Percentiles rank a stretch among this genome's conserved stretches.
Evolutionary conservation across 495 filamentous ascomycete genomes (phyloP).

Genomic region (Aspergillus asperescens): DNA sequence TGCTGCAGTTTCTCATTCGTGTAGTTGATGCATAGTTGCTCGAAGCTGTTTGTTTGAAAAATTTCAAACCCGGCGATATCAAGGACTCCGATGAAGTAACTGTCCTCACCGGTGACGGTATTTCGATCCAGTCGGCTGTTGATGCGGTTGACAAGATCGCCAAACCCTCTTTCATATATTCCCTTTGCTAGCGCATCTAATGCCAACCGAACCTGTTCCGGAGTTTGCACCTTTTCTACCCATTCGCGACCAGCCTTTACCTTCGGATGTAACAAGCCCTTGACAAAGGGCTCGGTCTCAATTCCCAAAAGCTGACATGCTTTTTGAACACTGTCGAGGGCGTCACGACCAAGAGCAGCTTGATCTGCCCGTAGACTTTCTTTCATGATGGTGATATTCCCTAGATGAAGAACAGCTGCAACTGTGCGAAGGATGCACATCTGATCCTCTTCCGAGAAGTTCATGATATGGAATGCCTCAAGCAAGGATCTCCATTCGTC

Average conservation of each 20-base stretch:
- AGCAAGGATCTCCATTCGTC: constrained; percentile 88
- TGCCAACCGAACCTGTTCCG: constrained; percentile 86
- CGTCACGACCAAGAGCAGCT: constrained; percentile 70
- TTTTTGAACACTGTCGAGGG: constrained; percentile 62
- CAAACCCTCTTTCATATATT: constrained; percentile 94
- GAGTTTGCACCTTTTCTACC: constrained; percentile 97
- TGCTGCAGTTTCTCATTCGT: constrained; percentile 99
- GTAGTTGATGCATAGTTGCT: constrained; percentile 99
- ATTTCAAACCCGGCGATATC: constrained; percentile 99
- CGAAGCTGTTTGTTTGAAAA: constrained; percentile 96
- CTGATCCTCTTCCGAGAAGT: constrained; percentile 84
- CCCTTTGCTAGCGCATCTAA: constrained; percentile 94
- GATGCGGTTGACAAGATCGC: constrained; percentile 85
- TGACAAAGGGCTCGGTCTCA: constrained; percentile 72
- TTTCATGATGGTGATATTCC: constrained; percentile 82
- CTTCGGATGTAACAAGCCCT: constrained; percentile 81
- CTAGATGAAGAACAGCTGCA: constrained; percentile 87
- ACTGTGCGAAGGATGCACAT: constrained; percentile 76
- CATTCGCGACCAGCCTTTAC: constrained; percentile 96
- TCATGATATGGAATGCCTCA: constrained; percentile 93
- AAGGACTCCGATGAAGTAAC: constrained; percentile 92
- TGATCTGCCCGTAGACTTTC: constrained; percentile 90
- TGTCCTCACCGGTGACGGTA: constrained; percentile 74
- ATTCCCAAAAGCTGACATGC: constrained; percentile 86
- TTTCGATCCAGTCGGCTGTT: constrained; percentile 84